A percentile compares a stretch with the other conserved stretches of the same genome.
Evolutionary conservation across 192 early-diverging fungal species (phyloP).

Genomic region (Rhizophagus prolifer): DNA sequence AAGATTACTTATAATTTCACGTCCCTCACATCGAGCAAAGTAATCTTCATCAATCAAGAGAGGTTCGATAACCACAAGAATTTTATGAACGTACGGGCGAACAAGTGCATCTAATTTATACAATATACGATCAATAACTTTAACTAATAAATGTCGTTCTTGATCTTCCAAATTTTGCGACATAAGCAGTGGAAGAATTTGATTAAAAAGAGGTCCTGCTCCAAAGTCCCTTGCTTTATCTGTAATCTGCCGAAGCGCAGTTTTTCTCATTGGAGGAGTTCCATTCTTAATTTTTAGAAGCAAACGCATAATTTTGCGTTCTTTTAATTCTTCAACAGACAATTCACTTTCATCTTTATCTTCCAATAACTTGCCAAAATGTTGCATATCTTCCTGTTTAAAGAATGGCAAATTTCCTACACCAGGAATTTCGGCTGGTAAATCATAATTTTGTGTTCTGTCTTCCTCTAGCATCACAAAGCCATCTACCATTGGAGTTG

Average conservation of each 20-base stretch:
- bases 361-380: slow-evolving; percentile 90
- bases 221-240: slow-evolving; percentile 96
- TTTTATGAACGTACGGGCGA: slow-evolving; percentile 95
- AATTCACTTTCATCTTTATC: slow-evolving; percentile 81
- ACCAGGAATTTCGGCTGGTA: slow-evolving; percentile 86
- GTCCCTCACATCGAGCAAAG: slow-evolving; percentile 90
- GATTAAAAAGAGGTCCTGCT: slow-evolving; percentile 91
- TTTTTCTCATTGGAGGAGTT: slow-evolving; percentile 90
- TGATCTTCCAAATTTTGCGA: slow-evolving; percentile 97
- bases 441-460: slow-evolving; percentile 57
- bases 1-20: slow-evolving; percentile 97
- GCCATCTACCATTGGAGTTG: slow-evolving; percentile 79
- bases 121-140: slow-evolving; percentile 95
- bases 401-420: slow-evolving; percentile 87
- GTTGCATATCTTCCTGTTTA: slow-evolving; percentile 96
- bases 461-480: slow-evolving; percentile 89
- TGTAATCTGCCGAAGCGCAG: slow-evolving; percentile 89
- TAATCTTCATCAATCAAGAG: slow-evolving; percentile 97
- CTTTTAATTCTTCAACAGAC: slow-evolving; percentile 84
- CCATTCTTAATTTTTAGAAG: slow-evolving; percentile 99
- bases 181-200: slow-evolving; percentile 95
- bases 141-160: slow-evolving; percentile 96
- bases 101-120: slow-evolving; percentile 96
- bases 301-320: slow-evolving; percentile 94
- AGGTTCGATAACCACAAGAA: slow-evolving; percentile 98